These are phyloP conservation scores for Debaryomyces singareniensis DNA, from an alignment of 1,139 yeast species.

Conservation along the genomic window DNA sequence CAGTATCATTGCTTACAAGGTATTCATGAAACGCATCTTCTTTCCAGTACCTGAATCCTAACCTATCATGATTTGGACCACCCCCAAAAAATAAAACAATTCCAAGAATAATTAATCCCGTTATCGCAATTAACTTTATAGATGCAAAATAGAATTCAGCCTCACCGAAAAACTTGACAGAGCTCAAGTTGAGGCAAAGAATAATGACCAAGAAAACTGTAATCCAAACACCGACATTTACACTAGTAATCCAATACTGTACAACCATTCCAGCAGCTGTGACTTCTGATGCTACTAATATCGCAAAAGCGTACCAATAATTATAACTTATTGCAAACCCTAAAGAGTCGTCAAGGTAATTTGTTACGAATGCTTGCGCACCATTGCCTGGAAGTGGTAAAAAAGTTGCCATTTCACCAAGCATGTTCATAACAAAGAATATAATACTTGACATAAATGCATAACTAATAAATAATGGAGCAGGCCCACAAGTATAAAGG, in stretches of 20 bases:
- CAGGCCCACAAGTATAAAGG: constrained; percentile 45
- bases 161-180: constrained; percentile 55
- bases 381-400: constrained; percentile 47
- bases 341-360: constrained; percentile 28
- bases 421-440: constrained; percentile 49
- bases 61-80: constrained; percentile 50
- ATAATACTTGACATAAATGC: constrained; percentile 45
- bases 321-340: constrained; percentile 46
- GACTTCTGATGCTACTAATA: constrained; percentile 45
- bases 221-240: constrained; percentile 50
- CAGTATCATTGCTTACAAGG: constrained; percentile 51
- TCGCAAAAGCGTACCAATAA: constrained; percentile 44
- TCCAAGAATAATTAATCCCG: constrained; percentile 37
- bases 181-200: constrained; percentile 33
- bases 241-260: constrained; percentile 49
- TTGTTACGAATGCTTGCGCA: constrained; percentile 31
- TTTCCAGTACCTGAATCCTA: constrained; percentile 62
- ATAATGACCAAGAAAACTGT: constrained; percentile 38
- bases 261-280: constrained; percentile 49
- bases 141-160: constrained; percentile 63
- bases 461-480: constrained; percentile 41
- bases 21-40: constrained; percentile 50
- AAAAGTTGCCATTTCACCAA: constrained; percentile 59
- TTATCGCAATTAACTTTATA: constrained; percentile 36
- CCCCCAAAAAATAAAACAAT: constrained; percentile 44